A percentile compares a stretch with the other conserved stretches of the same genome.
Evolutionary conservation across 495 filamentous ascomycete genomes (phyloP).

Genomic region (Sporormia fimetaria): DNA sequence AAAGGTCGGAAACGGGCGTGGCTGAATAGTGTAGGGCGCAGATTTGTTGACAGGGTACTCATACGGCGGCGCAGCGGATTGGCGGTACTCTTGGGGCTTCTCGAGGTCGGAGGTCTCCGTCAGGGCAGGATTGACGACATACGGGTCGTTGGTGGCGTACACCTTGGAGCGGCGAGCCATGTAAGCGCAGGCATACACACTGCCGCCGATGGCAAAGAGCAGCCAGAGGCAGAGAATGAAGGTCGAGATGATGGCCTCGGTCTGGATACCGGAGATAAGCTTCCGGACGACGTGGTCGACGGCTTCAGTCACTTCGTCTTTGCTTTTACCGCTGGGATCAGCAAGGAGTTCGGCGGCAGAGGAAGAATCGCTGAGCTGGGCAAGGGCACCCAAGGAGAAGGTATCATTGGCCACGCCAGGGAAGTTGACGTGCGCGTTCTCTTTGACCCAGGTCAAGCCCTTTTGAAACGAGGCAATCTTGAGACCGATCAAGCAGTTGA

Average conservation of each 20-base stretch:
- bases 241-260: slow-evolving; percentile 66
- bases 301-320: slow-evolving; percentile 70
- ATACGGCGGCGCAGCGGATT: slow-evolving; percentile 24
- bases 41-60: slow-evolving; percentile 26
- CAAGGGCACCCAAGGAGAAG: slow-evolving; percentile 68
- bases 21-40: slow-evolving; percentile 29
- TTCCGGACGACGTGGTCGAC: slow-evolving; percentile 52
- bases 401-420: slow-evolving; percentile 66
- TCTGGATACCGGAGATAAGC: slow-evolving; percentile 51
- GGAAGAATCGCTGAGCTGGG: slow-evolving; percentile 42
- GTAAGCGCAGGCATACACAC: slow-evolving; percentile 50
- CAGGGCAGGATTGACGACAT: slow-evolving; percentile 12
- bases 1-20: slow-evolving; percentile 29
- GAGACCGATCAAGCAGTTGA: slow-evolving; percentile 34
- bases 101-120: slow-evolving; percentile 2
- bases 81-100: slow-evolving; percentile 4
- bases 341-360: slow-evolving; percentile 62
- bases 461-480: slow-evolving; percentile 51
- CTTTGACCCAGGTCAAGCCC: slow-evolving; percentile 78
- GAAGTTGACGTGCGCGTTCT: slow-evolving; percentile 74
- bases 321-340: slow-evolving; percentile 52
- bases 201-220: slow-evolving; percentile 59
- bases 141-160: slow-evolving; percentile 38
- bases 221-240: slow-evolving; percentile 63
- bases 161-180: slow-evolving; percentile 40